Evolutionary conservation across 2,329 filamentous ascomycete genomes (phyloP), one percentile per base, ranked within the genome.

Genomic region (Colletotrichum costaricense): DNA sequence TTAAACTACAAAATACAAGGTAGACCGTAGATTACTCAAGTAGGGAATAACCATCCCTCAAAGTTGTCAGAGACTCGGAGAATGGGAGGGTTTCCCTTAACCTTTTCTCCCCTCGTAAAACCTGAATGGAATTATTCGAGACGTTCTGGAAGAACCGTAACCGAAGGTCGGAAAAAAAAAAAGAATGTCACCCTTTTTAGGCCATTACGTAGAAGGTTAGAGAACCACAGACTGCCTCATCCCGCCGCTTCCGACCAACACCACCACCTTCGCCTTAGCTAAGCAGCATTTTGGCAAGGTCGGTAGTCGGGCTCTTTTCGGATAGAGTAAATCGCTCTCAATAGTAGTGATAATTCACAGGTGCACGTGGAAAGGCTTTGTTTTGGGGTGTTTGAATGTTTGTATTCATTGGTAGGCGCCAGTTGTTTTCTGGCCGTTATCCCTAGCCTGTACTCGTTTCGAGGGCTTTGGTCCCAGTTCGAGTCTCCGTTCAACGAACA

Each of bases 141-240:
- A 73, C 70, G 55, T 73, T 73, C 70, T 73, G 60, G 70, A 72
- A 70, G 46, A 52, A 63, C 56, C 22, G n/a, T 24, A 42, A 42
- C 5, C 38, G 14, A 55, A 24, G 9, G 9, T 5, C 4, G n/a
- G 46, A 55, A 55, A 22, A 33, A 33, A 24, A 57, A 7, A 26
- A 52, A 26, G 28, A 35, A 12, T 11, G 14, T 16, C 42, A 7
- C 5, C 11, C 54, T 58, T n/a, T 49, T 19, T 16, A 16, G 38
- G 16, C 38, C 42, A n/a, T 49, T n/a, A 8, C 42, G 19, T n/a
- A 49, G 16, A 49, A 49, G 19, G 7, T n/a, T 19, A n/a, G 42
- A 46, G 42, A 46, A 46, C 42, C 42, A 42, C 38, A 8, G 7
- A 9, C 42, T 46, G 7, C 19, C 42, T n/a, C 42, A 46, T 46